These are phyloP conservation scores for Barnettozyma sp. DNA, from an alignment of 805 yeast species.

Conservation along the genomic window DNA sequence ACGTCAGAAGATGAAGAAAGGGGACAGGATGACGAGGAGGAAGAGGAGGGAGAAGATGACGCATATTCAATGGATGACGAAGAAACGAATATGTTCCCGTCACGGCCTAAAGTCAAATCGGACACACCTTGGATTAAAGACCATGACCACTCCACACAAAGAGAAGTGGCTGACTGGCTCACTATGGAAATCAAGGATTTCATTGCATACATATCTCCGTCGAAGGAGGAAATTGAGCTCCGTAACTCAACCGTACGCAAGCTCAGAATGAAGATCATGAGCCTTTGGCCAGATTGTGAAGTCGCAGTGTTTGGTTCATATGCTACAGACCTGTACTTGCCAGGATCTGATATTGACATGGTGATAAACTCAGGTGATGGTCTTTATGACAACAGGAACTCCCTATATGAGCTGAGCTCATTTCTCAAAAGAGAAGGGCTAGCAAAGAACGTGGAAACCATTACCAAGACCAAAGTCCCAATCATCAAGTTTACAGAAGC, in stretches of 20 bases:
- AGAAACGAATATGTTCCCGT: slow-evolving; percentile 13
- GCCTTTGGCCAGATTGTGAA: slow-evolving; percentile 72
- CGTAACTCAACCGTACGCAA: slow-evolving; percentile 61
- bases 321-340: slow-evolving; percentile 88
- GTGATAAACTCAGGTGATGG: slow-evolving; percentile 64
- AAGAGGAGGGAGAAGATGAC: slow-evolving; percentile 20
- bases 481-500: slow-evolving; percentile 86
- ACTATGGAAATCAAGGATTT: slow-evolving; percentile 82
- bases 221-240: slow-evolving; percentile 57
- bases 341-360: slow-evolving; percentile 95
- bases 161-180: slow-evolving; percentile 80
- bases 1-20: slow-evolving; percentile 26
- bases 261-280: slow-evolving; percentile 44
- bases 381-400: slow-evolving; percentile 52
- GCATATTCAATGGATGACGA: slow-evolving; percentile 25
- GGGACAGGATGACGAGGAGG: slow-evolving; percentile 17
- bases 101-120: slow-evolving; percentile 15
- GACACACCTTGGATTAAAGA: slow-evolving; percentile 69
- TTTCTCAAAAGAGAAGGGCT: slow-evolving; percentile 52
- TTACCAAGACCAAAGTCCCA: slow-evolving; percentile 89
- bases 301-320: slow-evolving; percentile 88
- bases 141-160: slow-evolving; percentile 69
- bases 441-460: slow-evolving; percentile 73
- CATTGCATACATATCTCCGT: slow-evolving; percentile 79
- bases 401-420: slow-evolving; percentile 66